Conservation (phyloP, 176 grass and related monocot species). For the Musa schizocarpa region DNA sequence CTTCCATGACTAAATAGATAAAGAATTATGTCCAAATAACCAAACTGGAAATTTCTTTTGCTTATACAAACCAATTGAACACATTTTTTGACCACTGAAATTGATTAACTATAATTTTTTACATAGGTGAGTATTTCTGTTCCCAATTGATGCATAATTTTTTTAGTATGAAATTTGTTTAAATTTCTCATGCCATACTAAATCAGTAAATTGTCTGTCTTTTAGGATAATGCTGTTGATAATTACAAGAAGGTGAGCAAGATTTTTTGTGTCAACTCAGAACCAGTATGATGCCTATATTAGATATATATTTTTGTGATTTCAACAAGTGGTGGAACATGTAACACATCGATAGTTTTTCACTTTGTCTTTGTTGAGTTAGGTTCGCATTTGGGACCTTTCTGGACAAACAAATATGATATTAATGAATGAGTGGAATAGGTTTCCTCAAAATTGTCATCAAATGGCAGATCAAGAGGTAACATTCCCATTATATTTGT, state of each 20-base stretch:
- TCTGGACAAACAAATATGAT: conserved; percentile 95
- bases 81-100: too few species aligned
- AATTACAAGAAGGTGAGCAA: conserved; percentile 85
- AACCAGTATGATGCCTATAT: conserved; percentile 59
- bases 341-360: conserved; percentile 16
- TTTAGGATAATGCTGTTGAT: conserved; percentile 86
- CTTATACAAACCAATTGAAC: too few species aligned
- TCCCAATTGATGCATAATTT: neutral
- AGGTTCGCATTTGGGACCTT: conserved; percentile 99
- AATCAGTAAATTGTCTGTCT: conserved; percentile 15
- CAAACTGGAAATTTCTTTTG: too few species aligned
- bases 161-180: neutral
- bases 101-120: too few species aligned
- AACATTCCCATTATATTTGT: neutral
- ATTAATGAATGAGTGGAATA: conserved; percentile 98
- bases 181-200: neutral
- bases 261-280: conserved; percentile 68
- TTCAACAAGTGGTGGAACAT: conserved; percentile 20
- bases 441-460: conserved; percentile 44
- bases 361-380: conserved; percentile 44
- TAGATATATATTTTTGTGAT: neutral
- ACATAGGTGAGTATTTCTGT: neutral
- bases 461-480: conserved; percentile 82
- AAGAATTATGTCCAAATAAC: too few species aligned
- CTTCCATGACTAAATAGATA: too few species aligned